Conservation (phyloP, 1,139 yeast genomes). For the Yamadazyma friedrichii region DNA sequence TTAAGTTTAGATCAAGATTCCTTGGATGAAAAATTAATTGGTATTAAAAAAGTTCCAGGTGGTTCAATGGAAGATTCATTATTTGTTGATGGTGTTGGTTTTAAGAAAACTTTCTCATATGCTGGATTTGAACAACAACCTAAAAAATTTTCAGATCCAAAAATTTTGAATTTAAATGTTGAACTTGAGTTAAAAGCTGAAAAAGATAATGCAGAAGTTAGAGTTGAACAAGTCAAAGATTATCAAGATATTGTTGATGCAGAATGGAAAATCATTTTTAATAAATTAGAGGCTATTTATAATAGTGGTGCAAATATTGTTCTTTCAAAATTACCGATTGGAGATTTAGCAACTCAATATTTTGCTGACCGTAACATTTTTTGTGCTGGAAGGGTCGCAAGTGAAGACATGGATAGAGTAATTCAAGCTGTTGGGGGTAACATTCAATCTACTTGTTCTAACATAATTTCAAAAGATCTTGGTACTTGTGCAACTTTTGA, state of each 20-base stretch:
- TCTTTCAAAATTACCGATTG: conserved; percentile 91
- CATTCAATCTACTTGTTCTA: conserved; percentile 86
- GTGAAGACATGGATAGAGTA: conserved; percentile 90
- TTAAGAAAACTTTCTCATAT: conserved; percentile 93
- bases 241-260: conserved; percentile 98
- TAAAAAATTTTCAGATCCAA: conserved; percentile 74
- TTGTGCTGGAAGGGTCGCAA: conserved; percentile 94
- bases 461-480: conserved; percentile 61
- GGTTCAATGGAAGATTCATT: conserved; percentile 94
- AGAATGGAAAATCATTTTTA: conserved; percentile 91
- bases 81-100: conserved; percentile 92
- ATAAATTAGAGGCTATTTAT: conserved; percentile 80
- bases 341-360: conserved; percentile 96
- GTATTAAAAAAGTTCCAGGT: conserved; percentile 93
- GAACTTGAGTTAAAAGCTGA: conserved; percentile 97
- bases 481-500: conserved; percentile 88
- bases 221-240: conserved; percentile 90
- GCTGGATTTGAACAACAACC: conserved; percentile 99
- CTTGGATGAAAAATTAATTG: conserved; percentile 86
- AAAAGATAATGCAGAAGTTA: conserved; percentile 98
- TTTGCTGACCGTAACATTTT: conserved; percentile 95
- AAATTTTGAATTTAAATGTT: conserved; percentile 80
- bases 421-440: conserved; percentile 93
- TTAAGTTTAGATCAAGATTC: conserved; percentile 80
- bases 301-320: conserved; percentile 90